These are phyloP conservation scores for Monosporozyma yasuniensis DNA, from an alignment of 805 yeast species.

Conservation along the genomic window DNA sequence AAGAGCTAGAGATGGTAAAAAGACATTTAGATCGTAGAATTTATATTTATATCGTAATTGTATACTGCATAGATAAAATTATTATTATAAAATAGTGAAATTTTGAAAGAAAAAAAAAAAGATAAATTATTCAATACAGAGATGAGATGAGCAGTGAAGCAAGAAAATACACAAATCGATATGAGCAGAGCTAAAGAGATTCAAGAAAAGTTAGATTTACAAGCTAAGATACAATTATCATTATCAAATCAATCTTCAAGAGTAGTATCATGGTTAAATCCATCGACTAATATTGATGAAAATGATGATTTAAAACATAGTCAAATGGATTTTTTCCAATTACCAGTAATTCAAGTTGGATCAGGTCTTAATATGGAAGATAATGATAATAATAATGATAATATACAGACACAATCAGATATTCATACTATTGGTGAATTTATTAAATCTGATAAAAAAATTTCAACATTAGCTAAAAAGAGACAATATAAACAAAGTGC, in stretches of 20 bases:
- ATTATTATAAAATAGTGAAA: no score
- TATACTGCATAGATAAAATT: neutral
- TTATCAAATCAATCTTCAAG: slow-evolving; percentile 16
- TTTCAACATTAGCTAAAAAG: slow-evolving; percentile 26
- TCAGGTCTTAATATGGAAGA: slow-evolving; percentile 22
- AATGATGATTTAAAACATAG: slow-evolving; percentile 8
- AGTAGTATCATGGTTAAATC: slow-evolving; percentile 23
- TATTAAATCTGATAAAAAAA: slow-evolving; percentile 27
- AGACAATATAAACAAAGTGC: slow-evolving; percentile 13
- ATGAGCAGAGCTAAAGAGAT: slow-evolving; percentile 31
- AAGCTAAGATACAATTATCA: slow-evolving; percentile 25
- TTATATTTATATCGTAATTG: no score
- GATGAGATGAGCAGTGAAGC: neutral
- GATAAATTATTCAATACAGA: no score
- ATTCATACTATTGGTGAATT: slow-evolving; percentile 32
- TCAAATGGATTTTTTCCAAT: slow-evolving; percentile 20
- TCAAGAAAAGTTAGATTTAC: slow-evolving; percentile 27
- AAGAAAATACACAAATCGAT: neutral
- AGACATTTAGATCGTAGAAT: no score
- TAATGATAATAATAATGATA: neutral
- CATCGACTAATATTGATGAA: slow-evolving; percentile 1
- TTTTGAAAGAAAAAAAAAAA: no score
- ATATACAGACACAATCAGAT: slow-evolving; percentile 11
- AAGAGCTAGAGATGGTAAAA: slow-evolving; percentile 29
- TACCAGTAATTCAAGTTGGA: slow-evolving; percentile 29